A percentile compares a stretch with the other conserved stretches of the same genome.
These are phyloP conservation scores for Solanum pimpinellifolium DNA, from an alignment of 257 asterid genomes.

Conservation along the genomic window DNA sequence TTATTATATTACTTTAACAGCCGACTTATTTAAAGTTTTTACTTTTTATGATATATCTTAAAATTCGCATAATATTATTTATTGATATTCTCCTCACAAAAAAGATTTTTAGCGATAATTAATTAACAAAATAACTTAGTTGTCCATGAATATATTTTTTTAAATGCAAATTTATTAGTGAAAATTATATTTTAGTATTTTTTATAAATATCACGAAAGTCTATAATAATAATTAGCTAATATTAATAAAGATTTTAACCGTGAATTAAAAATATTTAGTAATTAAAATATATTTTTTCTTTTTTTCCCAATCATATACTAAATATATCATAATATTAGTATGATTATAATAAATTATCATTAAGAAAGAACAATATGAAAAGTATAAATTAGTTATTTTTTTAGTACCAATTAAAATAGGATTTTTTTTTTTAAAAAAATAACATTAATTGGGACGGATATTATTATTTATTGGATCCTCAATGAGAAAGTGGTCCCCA, in stretches of 20 bases:
- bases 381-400: not conserved
- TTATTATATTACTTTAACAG: not conserved
- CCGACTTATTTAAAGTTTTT: not conserved
- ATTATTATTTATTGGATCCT: not conserved
- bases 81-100: not conserved
- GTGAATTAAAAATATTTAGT: no score
- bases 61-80: not conserved
- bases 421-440: not conserved
- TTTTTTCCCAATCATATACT: not conserved
- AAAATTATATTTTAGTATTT: rapidly evolving
- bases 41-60: not conserved
- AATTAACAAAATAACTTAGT: no score
- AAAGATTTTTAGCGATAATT: not conserved
- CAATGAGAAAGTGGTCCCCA: not conserved
- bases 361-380: not conserved
- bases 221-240: no score
- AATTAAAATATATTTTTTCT: no score
- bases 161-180: not conserved
- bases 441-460: not conserved
- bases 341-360: not conserved
- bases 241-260: rapidly evolving
- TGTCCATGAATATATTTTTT: rapidly evolving
- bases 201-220: no score
- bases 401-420: not conserved
- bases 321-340: not conserved